Conservation (phyloP, 305 asterid genomes). For the Euphrasia arctica region DNA sequence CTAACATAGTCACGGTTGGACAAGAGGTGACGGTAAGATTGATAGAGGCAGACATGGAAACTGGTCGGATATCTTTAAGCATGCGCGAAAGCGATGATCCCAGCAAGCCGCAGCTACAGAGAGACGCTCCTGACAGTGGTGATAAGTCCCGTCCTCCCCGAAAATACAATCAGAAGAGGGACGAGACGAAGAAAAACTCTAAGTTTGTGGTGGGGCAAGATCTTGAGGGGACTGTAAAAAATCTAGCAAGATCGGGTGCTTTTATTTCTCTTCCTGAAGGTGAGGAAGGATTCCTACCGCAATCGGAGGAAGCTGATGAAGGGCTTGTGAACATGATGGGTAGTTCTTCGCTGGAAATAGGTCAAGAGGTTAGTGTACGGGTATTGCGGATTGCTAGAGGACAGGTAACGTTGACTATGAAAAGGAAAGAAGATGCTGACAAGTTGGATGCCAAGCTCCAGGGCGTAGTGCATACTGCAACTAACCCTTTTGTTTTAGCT, state of each 20-base stretch:
- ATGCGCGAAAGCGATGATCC: constrained; percentile 75
- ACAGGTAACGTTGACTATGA: constrained; percentile 89
- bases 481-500: constrained; percentile 85
- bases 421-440: constrained; percentile 57
- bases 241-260: constrained; percentile 73
- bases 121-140: constrained; percentile 31
- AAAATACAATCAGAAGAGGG: constrained; percentile 56
- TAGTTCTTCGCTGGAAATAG: constrained; percentile 67
- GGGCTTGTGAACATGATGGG: constrained; percentile 63
- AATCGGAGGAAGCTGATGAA: constrained; percentile 72
- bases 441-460: constrained; percentile 52
- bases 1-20: constrained; percentile 75
- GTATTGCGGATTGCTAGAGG: constrained; percentile 82
- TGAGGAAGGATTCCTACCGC: constrained; percentile 94
- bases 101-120: constrained; percentile 38
- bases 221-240: constrained; percentile 86
- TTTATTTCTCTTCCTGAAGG: constrained; percentile 93
- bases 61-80: constrained; percentile 80
- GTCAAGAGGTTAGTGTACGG: constrained; percentile 93
- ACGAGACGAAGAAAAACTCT: constrained; percentile 47
- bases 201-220: constrained; percentile 84
- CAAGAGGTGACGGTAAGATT: constrained; percentile 91
- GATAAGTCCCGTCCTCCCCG: constrained; percentile 69
- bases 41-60: constrained; percentile 73
- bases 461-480: constrained; percentile 67